Evolutionary conservation across 2,329 filamentous ascomycete genomes (phyloP), one percentile per base, ranked within the genome.

Genomic region (Davidsoniella eucalypti): DNA sequence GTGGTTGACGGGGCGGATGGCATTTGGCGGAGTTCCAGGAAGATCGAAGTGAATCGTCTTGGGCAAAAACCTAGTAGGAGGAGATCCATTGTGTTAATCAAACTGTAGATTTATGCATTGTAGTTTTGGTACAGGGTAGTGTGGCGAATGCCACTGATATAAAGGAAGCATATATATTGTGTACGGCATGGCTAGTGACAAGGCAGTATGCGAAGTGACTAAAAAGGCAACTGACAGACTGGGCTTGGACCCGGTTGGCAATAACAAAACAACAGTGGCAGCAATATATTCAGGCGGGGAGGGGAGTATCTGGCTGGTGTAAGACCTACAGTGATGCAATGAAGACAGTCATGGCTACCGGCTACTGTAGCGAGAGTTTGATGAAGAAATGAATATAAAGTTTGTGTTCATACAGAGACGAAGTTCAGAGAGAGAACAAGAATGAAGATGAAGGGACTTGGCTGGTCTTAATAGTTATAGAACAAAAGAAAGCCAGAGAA

Each of bases 41-140:
- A 84, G 71, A 57, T 81, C 80, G 64, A 96, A 96, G 64, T 94
- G 81, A 60, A 94, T 73, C 39, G 90, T 96, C 64, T 94, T 88
- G 33, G 90, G 90, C 36, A 95, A 76, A 62, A 94, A 94, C 52
- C 88, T 94, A 61, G 9, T 25, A 3, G 14, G 5, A 36, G 36
- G 21, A 25, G 12, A 21, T 25, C 16, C 16, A 25, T 36, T 6
- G 26, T 23, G 44, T 52, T 55, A 47, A 45, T 10, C 12, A 10
- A 33, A 33, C 29, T 9, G 9, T 12, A 33, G 8, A 12, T 12
- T 33, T 33, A 23, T 23, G n/a, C 17, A 26, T 16, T 18, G 39
- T n/a, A 10, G 16, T n/a, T 21, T 47, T 38, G 3, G n/a, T 37
- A 17, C 29, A 33, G 29, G 29, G 6, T 33, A 33, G 12, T 33